These are phyloP conservation scores for Tolypocladium guangdongense DNA, from an alignment of 2,329 filamentous ascomycete species.

Conservation along the genomic window DNA sequence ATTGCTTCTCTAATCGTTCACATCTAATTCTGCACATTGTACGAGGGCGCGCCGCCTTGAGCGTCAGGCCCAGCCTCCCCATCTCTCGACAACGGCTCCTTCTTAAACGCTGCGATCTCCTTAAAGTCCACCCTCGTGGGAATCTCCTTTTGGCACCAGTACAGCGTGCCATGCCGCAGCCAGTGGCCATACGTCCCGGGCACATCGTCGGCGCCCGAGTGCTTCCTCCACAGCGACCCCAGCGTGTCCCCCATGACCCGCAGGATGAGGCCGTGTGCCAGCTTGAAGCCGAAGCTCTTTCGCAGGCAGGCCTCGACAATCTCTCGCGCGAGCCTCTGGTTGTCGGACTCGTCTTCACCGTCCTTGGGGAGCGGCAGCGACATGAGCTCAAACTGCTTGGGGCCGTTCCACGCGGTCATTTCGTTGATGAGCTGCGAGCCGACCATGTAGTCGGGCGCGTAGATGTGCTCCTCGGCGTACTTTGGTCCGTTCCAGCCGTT, in stretches of 20 bases:
- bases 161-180: slow-evolving; percentile 36
- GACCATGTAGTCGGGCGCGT: slow-evolving; percentile 36
- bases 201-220: slow-evolving; percentile 35
- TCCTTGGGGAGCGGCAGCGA: slow-evolving; percentile 19
- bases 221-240: slow-evolving; percentile 39
- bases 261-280: slow-evolving; percentile 43
- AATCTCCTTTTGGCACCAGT: slow-evolving; percentile 33
- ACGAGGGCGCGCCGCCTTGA: too few species aligned
- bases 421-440: slow-evolving; percentile 42
- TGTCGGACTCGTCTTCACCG: slow-evolving; percentile 22
- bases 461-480: slow-evolving; percentile 37
- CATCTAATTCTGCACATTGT: too few species aligned
- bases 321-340: slow-evolving; percentile 35
- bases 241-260: slow-evolving; percentile 37
- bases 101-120: slow-evolving; percentile 25
- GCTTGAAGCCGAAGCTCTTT: slow-evolving; percentile 42
- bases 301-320: slow-evolving; percentile 40
- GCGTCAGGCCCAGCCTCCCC: background rate
- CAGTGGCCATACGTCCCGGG: slow-evolving; percentile 43
- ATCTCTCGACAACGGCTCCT: slow-evolving; percentile 15
- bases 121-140: slow-evolving; percentile 23
- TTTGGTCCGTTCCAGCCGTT: slow-evolving; percentile 42
- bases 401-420: slow-evolving; percentile 39
- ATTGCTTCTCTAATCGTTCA: too few species aligned
- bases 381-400: slow-evolving; percentile 37